Evolutionary conservation across 2,329 filamentous ascomycete species (phyloP).

Genomic region (Fusarium stilboides): DNA sequence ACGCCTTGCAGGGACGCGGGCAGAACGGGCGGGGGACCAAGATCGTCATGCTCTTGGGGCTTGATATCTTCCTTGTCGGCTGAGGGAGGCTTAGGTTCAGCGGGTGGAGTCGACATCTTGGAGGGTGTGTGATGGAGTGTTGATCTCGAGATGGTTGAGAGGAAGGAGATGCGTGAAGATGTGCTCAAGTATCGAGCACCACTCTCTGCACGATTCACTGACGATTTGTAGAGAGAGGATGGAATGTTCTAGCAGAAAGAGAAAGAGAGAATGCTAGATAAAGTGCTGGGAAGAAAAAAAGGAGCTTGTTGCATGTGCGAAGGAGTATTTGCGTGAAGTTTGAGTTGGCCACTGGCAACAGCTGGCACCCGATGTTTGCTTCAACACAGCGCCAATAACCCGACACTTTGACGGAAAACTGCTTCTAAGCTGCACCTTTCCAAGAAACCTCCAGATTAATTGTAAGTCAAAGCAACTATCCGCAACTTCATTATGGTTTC

Average conservation of each 20-base stretch:
- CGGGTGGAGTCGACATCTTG: conserved; percentile 11
- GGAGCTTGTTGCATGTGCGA: not conserved
- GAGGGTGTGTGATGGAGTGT: not conserved
- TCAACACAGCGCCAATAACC: not conserved
- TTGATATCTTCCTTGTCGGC: not conserved
- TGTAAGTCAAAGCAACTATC: not conserved
- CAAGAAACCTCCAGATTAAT: not conserved
- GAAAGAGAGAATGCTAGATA: not conserved
- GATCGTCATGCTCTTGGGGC: not conserved
- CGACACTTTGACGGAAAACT: not conserved
- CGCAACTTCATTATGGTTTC: not conserved
- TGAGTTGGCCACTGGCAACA: conserved; percentile 17
- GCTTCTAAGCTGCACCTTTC: not conserved
- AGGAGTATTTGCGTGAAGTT: not conserved
- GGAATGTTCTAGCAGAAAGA: not conserved
- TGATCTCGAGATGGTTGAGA: not conserved
- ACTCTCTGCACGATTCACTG: conserved; percentile 20
- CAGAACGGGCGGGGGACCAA: conserved; percentile 5
- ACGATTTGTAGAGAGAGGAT: not conserved
- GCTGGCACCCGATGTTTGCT: conserved; percentile 19
- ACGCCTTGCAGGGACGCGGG: conserved; percentile 37
- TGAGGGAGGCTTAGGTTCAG: not conserved
- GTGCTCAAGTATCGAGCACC: not conserved
- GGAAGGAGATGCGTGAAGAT: not conserved
- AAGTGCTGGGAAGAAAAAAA: not conserved